phyloP scores from a whole-genome alignment of 177 flowering plant genomes.

The Telopea speciosissima region DNA sequence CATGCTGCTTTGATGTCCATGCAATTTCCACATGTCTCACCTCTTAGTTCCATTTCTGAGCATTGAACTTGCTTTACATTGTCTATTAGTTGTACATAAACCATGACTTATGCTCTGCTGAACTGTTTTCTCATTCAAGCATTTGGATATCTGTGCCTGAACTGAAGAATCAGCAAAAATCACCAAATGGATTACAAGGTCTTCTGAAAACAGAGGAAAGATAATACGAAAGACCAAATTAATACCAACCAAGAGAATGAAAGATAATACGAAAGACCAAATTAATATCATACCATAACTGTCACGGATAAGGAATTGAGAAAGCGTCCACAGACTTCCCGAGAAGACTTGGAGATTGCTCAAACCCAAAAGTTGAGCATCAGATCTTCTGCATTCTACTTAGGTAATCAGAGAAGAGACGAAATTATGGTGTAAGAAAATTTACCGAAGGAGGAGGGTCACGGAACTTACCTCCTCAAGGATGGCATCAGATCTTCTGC shows the following conservation, averaged over 20 bases:
- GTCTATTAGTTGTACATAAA: conserved; percentile 7
- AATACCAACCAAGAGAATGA: background rate
- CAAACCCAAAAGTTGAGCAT: too few relatives aligned
- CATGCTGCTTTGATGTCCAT: conserved; percentile 23
- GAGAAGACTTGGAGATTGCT: too few relatives aligned
- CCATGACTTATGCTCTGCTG: conserved; percentile 14
- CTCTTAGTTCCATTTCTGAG: conserved; percentile 59
- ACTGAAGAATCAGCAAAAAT: conserved; percentile 32
- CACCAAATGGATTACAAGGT: background rate
- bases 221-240: background rate
- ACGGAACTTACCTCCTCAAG: too few relatives aligned
- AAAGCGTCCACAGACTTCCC: too few relatives aligned
- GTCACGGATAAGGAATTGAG: background rate
- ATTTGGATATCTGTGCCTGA: conserved; percentile 56
- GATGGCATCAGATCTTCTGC: too few relatives aligned
- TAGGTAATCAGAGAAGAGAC: too few relatives aligned
- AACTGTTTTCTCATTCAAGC: conserved; percentile 38
- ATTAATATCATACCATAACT: background rate
- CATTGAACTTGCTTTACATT: conserved; percentile 37
- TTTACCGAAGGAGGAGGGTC: too few relatives aligned
- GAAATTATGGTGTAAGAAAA: too few relatives aligned
- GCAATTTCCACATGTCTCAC: conserved; percentile 36
- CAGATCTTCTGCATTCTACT: too few relatives aligned
- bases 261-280: background rate
- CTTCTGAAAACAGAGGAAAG: background rate